These are phyloP conservation scores for Metschnikowia chrysomelidarum DNA, from an alignment of 805 yeast species.

Conservation along the genomic window DNA sequence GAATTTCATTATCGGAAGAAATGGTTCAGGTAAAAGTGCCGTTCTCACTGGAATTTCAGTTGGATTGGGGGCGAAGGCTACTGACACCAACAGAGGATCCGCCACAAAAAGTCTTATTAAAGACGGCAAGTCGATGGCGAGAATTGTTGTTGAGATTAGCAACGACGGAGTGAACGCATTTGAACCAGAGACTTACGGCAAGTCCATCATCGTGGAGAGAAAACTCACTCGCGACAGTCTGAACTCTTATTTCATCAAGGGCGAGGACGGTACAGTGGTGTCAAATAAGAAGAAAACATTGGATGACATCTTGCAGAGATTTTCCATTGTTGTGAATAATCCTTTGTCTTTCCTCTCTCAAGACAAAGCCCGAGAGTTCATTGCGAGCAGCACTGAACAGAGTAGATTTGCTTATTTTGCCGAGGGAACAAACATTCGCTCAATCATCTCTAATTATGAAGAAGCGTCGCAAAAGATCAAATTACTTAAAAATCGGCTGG, in stretches of 20 bases:
- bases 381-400: constrained; percentile 70
- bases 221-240: constrained; percentile 52
- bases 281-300: constrained; percentile 64
- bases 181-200: constrained; percentile 65
- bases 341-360: constrained; percentile 93
- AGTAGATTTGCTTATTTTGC: constrained; percentile 75
- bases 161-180: constrained; percentile 69
- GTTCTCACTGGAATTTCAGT: constrained; percentile 82
- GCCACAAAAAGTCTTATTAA: constrained; percentile 67
- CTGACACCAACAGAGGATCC: constrained; percentile 81
- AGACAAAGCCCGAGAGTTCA: constrained; percentile 87
- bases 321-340: constrained; percentile 78
- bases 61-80: constrained; percentile 86
- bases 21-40: constrained; percentile 92
- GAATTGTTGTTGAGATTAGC: constrained; percentile 60
- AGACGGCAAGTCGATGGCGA: constrained; percentile 71
- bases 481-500: constrained; percentile 28
- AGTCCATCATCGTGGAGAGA: constrained; percentile 67
- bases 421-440: constrained; percentile 75
- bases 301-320: constrained; percentile 64
- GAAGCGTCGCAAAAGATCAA: constrained; percentile 27
- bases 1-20: constrained; percentile 84
- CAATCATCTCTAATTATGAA: constrained; percentile 54
- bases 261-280: constrained; percentile 49
- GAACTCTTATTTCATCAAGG: constrained; percentile 53